Evolutionary conservation across 306 rosid genomes (phyloP).

Genomic region (Abrus precatorius): DNA sequence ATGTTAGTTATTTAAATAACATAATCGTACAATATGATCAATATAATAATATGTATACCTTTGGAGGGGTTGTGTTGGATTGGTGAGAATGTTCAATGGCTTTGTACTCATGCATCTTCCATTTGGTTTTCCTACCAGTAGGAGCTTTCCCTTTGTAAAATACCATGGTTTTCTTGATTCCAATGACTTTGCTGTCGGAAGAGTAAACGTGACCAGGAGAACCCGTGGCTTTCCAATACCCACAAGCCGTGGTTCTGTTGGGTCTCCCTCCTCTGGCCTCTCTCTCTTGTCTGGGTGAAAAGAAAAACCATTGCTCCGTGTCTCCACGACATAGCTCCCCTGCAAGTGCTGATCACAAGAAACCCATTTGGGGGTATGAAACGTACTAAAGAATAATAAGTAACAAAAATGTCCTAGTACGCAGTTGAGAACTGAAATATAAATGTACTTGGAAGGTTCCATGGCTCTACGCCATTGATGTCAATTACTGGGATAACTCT

Average conservation of each 20-base stretch:
- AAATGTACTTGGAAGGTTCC: slow-evolving; percentile 68
- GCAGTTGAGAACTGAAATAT: too few species aligned
- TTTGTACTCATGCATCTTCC: slow-evolving; percentile 88
- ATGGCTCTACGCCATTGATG: slow-evolving; percentile 69
- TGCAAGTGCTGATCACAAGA: slow-evolving; percentile 59
- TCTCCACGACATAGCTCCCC: slow-evolving; percentile 72
- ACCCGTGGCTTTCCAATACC: slow-evolving; percentile 91
- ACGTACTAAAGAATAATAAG: background rate
- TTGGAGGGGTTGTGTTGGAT: slow-evolving; percentile 44
- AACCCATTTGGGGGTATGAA: background rate
- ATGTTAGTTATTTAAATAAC: too few species aligned
- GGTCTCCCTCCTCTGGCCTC: slow-evolving; percentile 85
- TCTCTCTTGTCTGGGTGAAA: slow-evolving; percentile 69
- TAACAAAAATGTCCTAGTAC: background rate
- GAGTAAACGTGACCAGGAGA: slow-evolving; percentile 81
- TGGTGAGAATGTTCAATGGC: slow-evolving; percentile 58
- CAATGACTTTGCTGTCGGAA: slow-evolving; percentile 61
- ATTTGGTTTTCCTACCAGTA: slow-evolving; percentile 74
- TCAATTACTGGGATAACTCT: slow-evolving; percentile 64
- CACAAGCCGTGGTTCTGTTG: slow-evolving; percentile 66
- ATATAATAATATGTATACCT: slow-evolving; percentile 41
- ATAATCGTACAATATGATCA: too few species aligned
- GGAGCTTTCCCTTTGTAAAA: slow-evolving; percentile 84
- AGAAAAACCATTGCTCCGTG: slow-evolving; percentile 89
- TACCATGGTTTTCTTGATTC: slow-evolving; percentile 81